Conservation (phyloP, 805 yeast genomes). For the Zygosaccharomyces bailii region DNA sequence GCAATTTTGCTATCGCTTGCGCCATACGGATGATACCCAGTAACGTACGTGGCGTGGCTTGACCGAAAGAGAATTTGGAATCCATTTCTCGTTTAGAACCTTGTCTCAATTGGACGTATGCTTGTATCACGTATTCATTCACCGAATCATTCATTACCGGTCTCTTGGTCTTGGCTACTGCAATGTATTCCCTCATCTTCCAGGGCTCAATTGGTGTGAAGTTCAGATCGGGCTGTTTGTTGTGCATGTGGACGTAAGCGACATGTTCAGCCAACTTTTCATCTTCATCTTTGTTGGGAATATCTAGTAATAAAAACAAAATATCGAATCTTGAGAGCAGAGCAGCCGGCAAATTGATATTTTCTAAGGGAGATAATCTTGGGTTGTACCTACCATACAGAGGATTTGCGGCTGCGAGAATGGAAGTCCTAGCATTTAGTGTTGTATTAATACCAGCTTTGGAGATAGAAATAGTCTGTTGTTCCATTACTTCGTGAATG, state of each 20-base stretch:
- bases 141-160: slow-evolving; percentile 83
- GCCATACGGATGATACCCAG: slow-evolving; percentile 88
- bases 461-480: slow-evolving; percentile 94
- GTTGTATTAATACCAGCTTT: slow-evolving; percentile 98
- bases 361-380: slow-evolving; percentile 84
- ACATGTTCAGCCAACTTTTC: slow-evolving; percentile 89
- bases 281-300: slow-evolving; percentile 75
- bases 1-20: slow-evolving; percentile 87
- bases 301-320: slow-evolving; percentile 79
- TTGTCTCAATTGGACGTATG: slow-evolving; percentile 89
- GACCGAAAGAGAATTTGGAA: slow-evolving; percentile 75
- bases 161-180: slow-evolving; percentile 77
- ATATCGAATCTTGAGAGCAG: slow-evolving; percentile 91
- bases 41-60: slow-evolving; percentile 92
- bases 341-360: slow-evolving; percentile 95
- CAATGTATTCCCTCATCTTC: slow-evolving; percentile 81
- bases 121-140: slow-evolving; percentile 79
- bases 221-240: slow-evolving; percentile 74
- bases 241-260: slow-evolving; percentile 92
- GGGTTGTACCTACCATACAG: slow-evolving; percentile 93
- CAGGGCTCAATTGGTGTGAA: slow-evolving; percentile 74
- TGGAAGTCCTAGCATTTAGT: slow-evolving; percentile 90
- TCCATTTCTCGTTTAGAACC: slow-evolving; percentile 77
- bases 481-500: slow-evolving; percentile 99
- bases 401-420: slow-evolving; percentile 98